Base-by-base conservation (phyloP, 495 filamentous ascomycete species). In the Bryoglossum gracile region DNA sequence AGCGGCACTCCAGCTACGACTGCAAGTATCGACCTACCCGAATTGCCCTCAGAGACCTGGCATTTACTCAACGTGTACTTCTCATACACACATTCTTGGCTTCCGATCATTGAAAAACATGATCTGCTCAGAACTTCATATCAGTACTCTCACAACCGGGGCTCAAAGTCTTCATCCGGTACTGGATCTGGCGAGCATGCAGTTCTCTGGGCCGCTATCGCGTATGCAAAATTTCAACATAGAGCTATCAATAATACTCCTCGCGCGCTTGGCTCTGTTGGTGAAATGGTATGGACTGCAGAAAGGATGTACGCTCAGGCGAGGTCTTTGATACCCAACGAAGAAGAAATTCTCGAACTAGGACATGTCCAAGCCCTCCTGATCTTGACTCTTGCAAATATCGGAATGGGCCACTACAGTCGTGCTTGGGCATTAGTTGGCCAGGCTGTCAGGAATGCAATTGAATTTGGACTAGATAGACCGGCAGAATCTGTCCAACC, bases 41-140 rank as follows among this genome's bases (percentile, higher is more conserved):
- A 53, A 17, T 46, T 57, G 3, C 84, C 83, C 10, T 59, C 71
- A 17, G 76, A 83, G 44, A 73, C 80, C 4, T 83, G 82, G 56
- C 74, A 76, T 23, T 63, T 87, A 2, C 65, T 89, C 18, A 82
- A 89, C 56, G 69, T 81, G 5, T 87, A 85, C 57, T 87, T 87
- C 56, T 77, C 83, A 3, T 76, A 79, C 44, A 87, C 84, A 2
- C 80, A 86, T 58, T 73, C 72, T 9, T 89, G 84, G 84, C 72
- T 87, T 14, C 84, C 84, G 3, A 78, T 87, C 32, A 66, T 82
- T 25, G 79, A 84, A 21, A 86, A 85, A 57, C 79, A 85, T 57
- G 80, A 78, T 47, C 66, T 87, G 39, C 68, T 61, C 41, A 73
- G 73, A 25, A 62, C 64, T 33, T 71, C 50, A 41, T 73, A 57